Percentiles rank a stretch among this genome's conserved stretches.
These are phyloP conservation scores for Lentinus tigrinus DNA, from an alignment of 768 basidiomycete genomes.

Conservation along the genomic window DNA sequence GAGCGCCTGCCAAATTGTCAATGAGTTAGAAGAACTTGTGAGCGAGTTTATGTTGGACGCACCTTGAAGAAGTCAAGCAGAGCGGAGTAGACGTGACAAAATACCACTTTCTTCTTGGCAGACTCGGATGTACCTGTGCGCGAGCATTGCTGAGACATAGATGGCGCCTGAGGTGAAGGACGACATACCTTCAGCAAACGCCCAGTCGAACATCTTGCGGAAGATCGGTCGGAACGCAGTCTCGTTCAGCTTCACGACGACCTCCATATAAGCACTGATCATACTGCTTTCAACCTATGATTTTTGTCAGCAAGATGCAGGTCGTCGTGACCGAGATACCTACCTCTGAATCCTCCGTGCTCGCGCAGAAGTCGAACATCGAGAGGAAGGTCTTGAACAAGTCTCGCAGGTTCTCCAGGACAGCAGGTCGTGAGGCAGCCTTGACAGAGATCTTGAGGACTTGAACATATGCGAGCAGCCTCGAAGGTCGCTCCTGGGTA, in stretches of 20 bases:
- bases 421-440: slow-evolving; percentile 57
- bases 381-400: slow-evolving; percentile 80
- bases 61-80: slow-evolving; percentile 91
- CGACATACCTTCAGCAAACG: slow-evolving; percentile 60
- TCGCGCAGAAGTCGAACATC: slow-evolving; percentile 55
- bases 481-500: slow-evolving; percentile 9
- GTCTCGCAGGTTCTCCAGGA: slow-evolving; percentile 63
- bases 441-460: slow-evolving; percentile 66
- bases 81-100: slow-evolving; percentile 70
- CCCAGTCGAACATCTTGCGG: slow-evolving; percentile 93
- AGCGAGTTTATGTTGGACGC: slow-evolving; percentile 11
- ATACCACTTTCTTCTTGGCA: slow-evolving; percentile 58
- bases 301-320: neutral
- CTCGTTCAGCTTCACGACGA: slow-evolving; percentile 93
- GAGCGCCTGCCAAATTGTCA: slow-evolving; percentile 49
- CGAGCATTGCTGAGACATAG: neutral
- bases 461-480: slow-evolving; percentile 56
- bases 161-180: neutral
- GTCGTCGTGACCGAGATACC: neutral
- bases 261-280: slow-evolving; percentile 78
- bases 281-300: slow-evolving; percentile 51
- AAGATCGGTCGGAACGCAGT: slow-evolving; percentile 88
- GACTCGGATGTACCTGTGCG: neutral
- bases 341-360: neutral
- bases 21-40: neutral